A percentile compares a stretch with the other conserved stretches of the same genome.
These are phyloP conservation scores for Gnomoniopsis smithogilvyi DNA, from an alignment of 2,329 filamentous ascomycete species.

Conservation along the genomic window DNA sequence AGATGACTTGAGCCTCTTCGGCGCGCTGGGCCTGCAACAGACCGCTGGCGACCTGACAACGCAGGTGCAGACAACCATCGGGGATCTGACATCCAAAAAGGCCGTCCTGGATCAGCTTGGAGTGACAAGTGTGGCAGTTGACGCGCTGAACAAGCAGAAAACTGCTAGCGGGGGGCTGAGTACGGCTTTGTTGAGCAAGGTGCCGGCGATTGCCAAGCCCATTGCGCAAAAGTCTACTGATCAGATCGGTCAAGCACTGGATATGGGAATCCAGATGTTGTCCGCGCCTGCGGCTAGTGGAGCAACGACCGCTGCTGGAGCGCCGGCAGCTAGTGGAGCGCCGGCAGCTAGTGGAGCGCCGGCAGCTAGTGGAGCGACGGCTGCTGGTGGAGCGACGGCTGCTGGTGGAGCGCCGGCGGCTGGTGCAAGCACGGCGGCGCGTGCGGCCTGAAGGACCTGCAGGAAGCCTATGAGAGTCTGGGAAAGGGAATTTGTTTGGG, in stretches of 20 bases:
- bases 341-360: too few relatives aligned
- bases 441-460: too few relatives aligned
- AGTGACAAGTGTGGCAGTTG: constrained; percentile 4
- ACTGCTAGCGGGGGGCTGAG: background rate
- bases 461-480: too few relatives aligned
- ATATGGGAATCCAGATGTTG: constrained; percentile 4
- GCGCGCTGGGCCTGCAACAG: constrained; percentile 25
- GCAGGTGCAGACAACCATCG: constrained; percentile 10
- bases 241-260: constrained; percentile 7
- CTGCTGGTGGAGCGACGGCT: too few relatives aligned
- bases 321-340: background rate
- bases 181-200: constrained; percentile 8
- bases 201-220: constrained; percentile 7
- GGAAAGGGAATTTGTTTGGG: too few relatives aligned
- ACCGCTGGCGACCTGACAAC: constrained; percentile 9
- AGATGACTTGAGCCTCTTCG: constrained; percentile 1
- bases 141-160: constrained; percentile 7
- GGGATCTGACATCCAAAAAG: constrained; percentile 11
- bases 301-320: background rate
- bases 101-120: constrained; percentile 8
- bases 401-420: too few relatives aligned
- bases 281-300: background rate
- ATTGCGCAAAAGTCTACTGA: constrained; percentile 10
- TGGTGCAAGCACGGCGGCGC: too few relatives aligned
- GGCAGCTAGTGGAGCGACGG: background rate